These are phyloP conservation scores for Leucaena leucocephala DNA, from an alignment of 306 rosid species.

Conservation along the genomic window DNA sequence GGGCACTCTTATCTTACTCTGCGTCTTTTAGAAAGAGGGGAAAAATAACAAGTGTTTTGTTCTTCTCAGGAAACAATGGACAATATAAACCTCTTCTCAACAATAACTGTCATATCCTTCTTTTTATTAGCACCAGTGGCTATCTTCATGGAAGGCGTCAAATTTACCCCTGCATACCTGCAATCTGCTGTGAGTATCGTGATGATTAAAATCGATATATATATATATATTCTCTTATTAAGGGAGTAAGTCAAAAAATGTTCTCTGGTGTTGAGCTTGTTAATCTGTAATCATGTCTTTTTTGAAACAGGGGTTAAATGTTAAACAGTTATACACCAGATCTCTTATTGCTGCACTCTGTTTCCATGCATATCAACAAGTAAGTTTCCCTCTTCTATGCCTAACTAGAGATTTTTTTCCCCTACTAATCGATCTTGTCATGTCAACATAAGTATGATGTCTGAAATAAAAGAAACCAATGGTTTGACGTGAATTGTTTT, in stretches of 20 bases:
- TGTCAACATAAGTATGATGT: conserved; percentile 11
- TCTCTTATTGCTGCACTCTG: conserved; percentile 94
- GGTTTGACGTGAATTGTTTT: conserved; percentile 1
- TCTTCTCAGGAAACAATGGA: conserved; percentile 81
- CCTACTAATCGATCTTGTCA: conserved; percentile 16
- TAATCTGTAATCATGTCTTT: conserved; percentile 23
- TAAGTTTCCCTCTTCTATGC: conserved; percentile 42
- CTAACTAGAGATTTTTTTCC: background rate
- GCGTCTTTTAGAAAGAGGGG: background rate
- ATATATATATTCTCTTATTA: conserved; percentile 7
- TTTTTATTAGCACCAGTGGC: conserved; percentile 78
- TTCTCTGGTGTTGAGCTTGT: conserved; percentile 7
- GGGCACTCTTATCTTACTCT: conserved; percentile 7
- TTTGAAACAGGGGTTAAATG: conserved; percentile 73
- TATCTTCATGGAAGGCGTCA: conserved; percentile 87
- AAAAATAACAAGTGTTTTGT: conserved; percentile 36
- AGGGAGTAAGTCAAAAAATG: conserved; percentile 20
- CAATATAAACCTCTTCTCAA: conserved; percentile 95
- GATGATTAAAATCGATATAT: conserved; percentile 22
- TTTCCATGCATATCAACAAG: conserved; percentile 99
- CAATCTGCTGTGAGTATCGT: conserved; percentile 77
- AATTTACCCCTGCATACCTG: conserved; percentile 77
- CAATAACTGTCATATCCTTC: conserved; percentile 92
- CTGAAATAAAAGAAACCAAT: background rate
- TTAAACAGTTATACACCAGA: conserved; percentile 70